Conservation (phyloP, 352 stramenopile genomes). For the Globisporangium barbulae region DNA sequence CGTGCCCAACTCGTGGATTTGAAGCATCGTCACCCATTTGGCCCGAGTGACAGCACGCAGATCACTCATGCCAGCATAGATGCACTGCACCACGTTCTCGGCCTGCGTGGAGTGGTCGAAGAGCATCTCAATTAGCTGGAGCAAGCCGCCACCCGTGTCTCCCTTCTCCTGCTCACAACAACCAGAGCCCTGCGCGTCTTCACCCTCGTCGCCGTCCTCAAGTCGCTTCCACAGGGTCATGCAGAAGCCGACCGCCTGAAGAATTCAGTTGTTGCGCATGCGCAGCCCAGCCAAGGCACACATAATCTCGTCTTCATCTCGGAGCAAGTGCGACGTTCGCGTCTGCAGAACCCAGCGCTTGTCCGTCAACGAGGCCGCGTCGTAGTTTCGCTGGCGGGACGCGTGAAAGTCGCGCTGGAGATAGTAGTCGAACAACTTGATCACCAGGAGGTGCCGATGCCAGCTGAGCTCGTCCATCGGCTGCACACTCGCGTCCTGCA, state of each 20-base stretch:
- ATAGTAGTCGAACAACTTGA: neutral
- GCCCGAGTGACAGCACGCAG: neutral
- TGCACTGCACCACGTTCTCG: conserved; percentile 1
- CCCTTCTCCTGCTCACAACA: neutral
- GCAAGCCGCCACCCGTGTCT: neutral
- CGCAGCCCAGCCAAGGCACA: neutral
- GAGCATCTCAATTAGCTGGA: neutral
- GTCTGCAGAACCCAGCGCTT: neutral
- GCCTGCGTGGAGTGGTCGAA: neutral
- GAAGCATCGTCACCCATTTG: neutral
- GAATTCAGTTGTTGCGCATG: neutral
- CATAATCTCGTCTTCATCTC: neutral
- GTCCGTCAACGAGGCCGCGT: neutral
- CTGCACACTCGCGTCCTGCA: neutral
- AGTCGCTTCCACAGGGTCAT: conserved; percentile 1
- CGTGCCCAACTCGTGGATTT: neutral
- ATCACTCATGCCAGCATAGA: neutral
- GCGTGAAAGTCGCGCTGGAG: neutral
- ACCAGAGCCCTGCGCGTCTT: neutral
- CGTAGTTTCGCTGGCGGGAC: neutral
- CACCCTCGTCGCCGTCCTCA: neutral
- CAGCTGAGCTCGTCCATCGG: neutral
- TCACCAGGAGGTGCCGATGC: neutral
- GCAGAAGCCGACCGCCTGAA: neutral
- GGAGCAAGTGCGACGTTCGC: neutral